Evolutionary conservation across 2,329 filamentous ascomycete species (phyloP).

Genomic region (Apiospora phragmitis): DNA sequence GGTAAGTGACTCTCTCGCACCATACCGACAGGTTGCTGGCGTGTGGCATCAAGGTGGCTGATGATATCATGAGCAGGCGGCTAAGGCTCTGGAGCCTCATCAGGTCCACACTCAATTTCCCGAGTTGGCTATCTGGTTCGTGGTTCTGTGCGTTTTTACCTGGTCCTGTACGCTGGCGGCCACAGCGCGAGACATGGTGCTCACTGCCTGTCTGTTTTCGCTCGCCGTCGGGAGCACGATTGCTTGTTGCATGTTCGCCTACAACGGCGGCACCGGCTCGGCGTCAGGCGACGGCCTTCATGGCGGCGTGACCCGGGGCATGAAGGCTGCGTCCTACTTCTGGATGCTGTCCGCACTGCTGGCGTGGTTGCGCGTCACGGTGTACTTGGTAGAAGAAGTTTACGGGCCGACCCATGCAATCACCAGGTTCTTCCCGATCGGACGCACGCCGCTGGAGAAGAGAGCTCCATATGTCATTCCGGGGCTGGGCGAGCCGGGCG

Average conservation of each 20-base stretch:
- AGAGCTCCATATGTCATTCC: slow-evolving; percentile 13
- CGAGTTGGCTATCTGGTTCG: slow-evolving; percentile 17
- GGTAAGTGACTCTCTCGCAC: background rate
- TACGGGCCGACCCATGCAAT: slow-evolving; percentile 15
- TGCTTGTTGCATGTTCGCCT: slow-evolving; percentile 16
- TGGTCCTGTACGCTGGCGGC: slow-evolving; percentile 19
- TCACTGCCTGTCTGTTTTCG: slow-evolving; percentile 15
- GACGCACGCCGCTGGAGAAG: slow-evolving; percentile 14
- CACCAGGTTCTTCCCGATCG: slow-evolving; percentile 16
- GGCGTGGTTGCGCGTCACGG: slow-evolving; percentile 15
- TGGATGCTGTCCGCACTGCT: slow-evolving; percentile 16
- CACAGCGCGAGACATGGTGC: slow-evolving; percentile 16
- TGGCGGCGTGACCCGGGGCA: slow-evolving; percentile 14
- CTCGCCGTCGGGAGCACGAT: slow-evolving; percentile 14
- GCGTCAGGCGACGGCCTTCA: slow-evolving; percentile 15
- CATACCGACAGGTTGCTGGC: background rate
- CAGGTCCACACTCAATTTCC: slow-evolving; percentile 18
- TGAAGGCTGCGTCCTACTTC: slow-evolving; percentile 14
- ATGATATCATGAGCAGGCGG: slow-evolving; percentile 11
- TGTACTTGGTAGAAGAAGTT: slow-evolving; percentile 16
- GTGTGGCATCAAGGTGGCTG: background rate
- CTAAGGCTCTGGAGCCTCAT: slow-evolving; percentile 14
- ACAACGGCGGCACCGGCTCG: slow-evolving; percentile 16
- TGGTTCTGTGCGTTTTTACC: slow-evolving; percentile 17
- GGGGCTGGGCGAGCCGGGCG: slow-evolving; percentile 16